These are phyloP conservation scores for Themeda triandra DNA, from an alignment of 176 grass and related monocot species.

Conservation along the genomic window DNA sequence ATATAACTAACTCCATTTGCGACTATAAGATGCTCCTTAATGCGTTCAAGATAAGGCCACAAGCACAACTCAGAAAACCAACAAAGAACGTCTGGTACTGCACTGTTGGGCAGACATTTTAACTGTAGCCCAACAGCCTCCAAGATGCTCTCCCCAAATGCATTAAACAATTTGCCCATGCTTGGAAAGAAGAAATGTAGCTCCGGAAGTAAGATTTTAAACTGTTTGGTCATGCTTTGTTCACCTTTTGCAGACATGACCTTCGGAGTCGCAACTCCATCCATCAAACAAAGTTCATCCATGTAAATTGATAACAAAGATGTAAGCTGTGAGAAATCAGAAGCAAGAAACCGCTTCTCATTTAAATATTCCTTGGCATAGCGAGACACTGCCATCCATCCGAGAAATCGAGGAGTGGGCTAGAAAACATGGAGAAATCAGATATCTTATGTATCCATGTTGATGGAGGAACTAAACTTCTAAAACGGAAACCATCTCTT, in stretches of 20 bases:
- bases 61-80: slow-evolving; percentile 97
- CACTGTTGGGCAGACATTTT: slow-evolving; percentile 69
- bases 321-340: slow-evolving; percentile 92
- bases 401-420: slow-evolving; percentile 78
- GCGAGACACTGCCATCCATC: slow-evolving; percentile 86
- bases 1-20: slow-evolving; percentile 50
- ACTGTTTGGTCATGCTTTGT: slow-evolving; percentile 31
- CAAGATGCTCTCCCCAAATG: slow-evolving; percentile 83
- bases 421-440: slow-evolving; percentile 53
- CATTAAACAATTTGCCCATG: slow-evolving; percentile 62
- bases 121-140: slow-evolving; percentile 84
- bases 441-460: slow-evolving; percentile 87
- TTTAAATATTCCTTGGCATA: slow-evolving; percentile 87
- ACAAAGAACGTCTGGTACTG: slow-evolving; percentile 81
- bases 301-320: slow-evolving; percentile 79
- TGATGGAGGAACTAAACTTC: slow-evolving; percentile 78
- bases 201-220: slow-evolving; percentile 65
- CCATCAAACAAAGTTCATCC: slow-evolving; percentile 73
- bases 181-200: slow-evolving; percentile 86
- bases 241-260: slow-evolving; percentile 34
- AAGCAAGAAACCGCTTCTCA: slow-evolving; percentile 71
- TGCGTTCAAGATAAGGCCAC: slow-evolving; percentile 78
- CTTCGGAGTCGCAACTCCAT: slow-evolving; percentile 53
- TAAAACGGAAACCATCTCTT: slow-evolving; percentile 65
- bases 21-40: slow-evolving; percentile 53